Evolutionary conservation across 345 rosid species (phyloP), one percentile per base, ranked within the genome.

Genomic region (Streptanthus diversifolius): DNA sequence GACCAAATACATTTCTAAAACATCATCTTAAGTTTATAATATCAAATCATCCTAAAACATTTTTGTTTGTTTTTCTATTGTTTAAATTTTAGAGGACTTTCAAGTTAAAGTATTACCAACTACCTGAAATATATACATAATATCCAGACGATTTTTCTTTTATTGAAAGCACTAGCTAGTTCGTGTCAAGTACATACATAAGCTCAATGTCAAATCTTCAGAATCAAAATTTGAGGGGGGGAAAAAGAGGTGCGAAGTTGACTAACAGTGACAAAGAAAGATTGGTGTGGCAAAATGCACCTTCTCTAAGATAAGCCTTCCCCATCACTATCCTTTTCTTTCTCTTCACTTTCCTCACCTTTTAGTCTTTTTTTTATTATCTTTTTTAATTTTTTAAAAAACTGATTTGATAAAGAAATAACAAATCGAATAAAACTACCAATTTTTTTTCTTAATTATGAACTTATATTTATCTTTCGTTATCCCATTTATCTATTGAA

Each of bases 241-340:
- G 21, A 40, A 21, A 35, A 3, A 36, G 57, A 64, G 76, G 84
- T 80, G 85, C 82, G 63, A 63, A 53, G 75, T 80, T 84, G 84
- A 73, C 75, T 69, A 78, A 81, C 40, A 72, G 63, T 62, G 85
- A 84, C 47, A 70, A 76, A 70, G 80, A 79, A 47, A 70, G 73
- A 75, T 53, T 68, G 66, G 70, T 44, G 71, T 65, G 79, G 77
- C 35, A 36, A 73, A 76, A 74, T 62, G 60, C 77, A 69, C 70
- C 30, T 68, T 74, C 49, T 60, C 53, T 54, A 72, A 78, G 86
- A 84, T 84, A 73, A 82, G 79, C 71, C 72, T 68, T 43, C 76
- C 41, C 74, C 66, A 57, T 52, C 76, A 77, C 68, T 58, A 51
- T 72, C 78, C 73, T 61, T 71, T 71, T 51, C 79, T 25, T 75